phyloP scores from a whole-genome alignment of 768 basidiomycete genomes.

The Hygrocybe punicea region DNA sequence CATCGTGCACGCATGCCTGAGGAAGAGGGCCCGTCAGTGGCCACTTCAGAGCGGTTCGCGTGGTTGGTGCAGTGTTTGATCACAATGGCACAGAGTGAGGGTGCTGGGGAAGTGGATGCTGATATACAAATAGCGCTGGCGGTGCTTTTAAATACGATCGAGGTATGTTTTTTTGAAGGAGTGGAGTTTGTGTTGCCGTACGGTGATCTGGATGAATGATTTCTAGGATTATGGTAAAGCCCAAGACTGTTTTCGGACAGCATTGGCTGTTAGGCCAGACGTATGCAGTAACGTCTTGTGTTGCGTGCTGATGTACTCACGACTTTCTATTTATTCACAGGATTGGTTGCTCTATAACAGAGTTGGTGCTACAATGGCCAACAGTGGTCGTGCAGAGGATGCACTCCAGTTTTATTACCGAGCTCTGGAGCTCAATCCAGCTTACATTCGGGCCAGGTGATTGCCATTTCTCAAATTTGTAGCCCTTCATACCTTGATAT shows the following conservation, averaged over 20 bases:
- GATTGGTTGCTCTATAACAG: conserved; percentile 93
- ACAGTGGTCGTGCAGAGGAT: conserved; percentile 72
- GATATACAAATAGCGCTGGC: conserved; percentile 95
- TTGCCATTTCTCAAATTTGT: conserved; percentile 1
- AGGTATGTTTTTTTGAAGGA: conserved; percentile 47
- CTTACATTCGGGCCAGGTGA: conserved; percentile 85
- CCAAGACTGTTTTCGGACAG: conserved; percentile 89
- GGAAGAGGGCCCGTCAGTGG: conserved; percentile 23
- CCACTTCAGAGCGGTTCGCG: conserved; percentile 42
- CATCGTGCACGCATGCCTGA: conserved; percentile 36
- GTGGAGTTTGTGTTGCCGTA: neutral
- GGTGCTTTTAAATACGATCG: conserved; percentile 86
- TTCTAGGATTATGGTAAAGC: conserved; percentile 84
- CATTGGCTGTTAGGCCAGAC: conserved; percentile 81
- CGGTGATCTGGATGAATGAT: neutral
- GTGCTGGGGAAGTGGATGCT: conserved; percentile 69
- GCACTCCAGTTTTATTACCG: conserved; percentile 85
- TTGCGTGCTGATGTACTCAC: conserved; percentile 5
- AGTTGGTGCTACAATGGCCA: conserved; percentile 92
- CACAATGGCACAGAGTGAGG: conserved; percentile 64
- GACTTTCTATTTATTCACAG: conserved; percentile 35
- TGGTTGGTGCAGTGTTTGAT: conserved; percentile 76
- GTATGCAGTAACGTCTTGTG: conserved; percentile 41
- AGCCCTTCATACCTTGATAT: neutral
- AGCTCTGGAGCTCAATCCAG: conserved; percentile 83